Evolutionary conservation across 1,139 yeast species (phyloP).

Genomic region (Martiniozyma asiatica): DNA sequence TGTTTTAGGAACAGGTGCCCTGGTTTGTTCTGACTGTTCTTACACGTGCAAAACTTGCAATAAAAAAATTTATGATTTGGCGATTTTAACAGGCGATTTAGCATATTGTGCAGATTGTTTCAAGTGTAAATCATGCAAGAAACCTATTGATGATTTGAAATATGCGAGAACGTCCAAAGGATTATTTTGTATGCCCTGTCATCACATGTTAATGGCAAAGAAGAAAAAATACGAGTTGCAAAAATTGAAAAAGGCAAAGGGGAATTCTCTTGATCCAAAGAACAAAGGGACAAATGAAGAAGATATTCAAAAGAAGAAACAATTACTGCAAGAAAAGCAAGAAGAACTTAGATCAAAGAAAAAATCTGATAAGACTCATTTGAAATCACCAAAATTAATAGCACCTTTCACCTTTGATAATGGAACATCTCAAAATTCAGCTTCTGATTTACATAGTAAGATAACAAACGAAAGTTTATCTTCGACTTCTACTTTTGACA

Average conservation of each 20-base stretch:
- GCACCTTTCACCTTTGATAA: no score
- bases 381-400: no score
- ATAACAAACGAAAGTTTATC: slow-evolving; percentile 5
- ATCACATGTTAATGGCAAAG: slow-evolving; percentile 67
- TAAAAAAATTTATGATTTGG: slow-evolving; percentile 86
- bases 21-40: slow-evolving; percentile 85
- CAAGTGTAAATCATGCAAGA: slow-evolving; percentile 81
- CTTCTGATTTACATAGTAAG: no score
- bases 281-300: background rate
- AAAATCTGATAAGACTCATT: no score
- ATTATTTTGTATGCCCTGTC: slow-evolving; percentile 86
- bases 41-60: slow-evolving; percentile 82
- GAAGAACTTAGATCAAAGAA: no score
- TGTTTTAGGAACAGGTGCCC: slow-evolving; percentile 83
- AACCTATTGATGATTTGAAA: slow-evolving; percentile 75
- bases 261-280: slow-evolving; percentile 1
- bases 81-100: slow-evolving; percentile 90
- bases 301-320: no score
- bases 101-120: slow-evolving; percentile 91
- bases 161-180: slow-evolving; percentile 95
- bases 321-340: no score
- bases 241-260: slow-evolving; percentile 16
- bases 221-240: slow-evolving; percentile 44
- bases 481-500: slow-evolving; percentile 10
- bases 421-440: no score